Conservation (phyloP, 306 rosid species). For the Begonia fuchsioides region DNA sequence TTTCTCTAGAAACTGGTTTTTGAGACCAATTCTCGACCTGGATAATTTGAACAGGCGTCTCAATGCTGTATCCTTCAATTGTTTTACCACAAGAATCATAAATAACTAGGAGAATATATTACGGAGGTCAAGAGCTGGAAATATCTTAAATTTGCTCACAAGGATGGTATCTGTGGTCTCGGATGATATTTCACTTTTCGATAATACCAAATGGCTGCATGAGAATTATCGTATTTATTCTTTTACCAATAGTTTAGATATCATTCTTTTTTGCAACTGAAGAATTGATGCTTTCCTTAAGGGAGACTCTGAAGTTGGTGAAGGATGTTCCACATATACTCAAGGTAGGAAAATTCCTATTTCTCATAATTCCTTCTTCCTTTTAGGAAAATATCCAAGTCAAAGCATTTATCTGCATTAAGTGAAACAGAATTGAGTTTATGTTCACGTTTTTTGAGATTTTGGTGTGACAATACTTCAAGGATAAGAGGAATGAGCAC, state of each 20-base stretch:
- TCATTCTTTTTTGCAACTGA: slow-evolving; percentile 76
- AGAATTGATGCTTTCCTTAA: slow-evolving; percentile 59
- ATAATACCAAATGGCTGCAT: slow-evolving; percentile 1
- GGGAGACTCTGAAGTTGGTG: slow-evolving; percentile 69
- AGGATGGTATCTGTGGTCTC: too few species aligned
- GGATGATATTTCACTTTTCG: background rate
- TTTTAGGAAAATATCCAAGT: background rate
- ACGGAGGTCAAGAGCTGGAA: too few species aligned
- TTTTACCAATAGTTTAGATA: slow-evolving; percentile 39
- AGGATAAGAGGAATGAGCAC: too few species aligned
- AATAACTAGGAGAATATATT: too few species aligned
- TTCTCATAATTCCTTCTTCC: slow-evolving; percentile 4
- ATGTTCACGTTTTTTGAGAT: too few species aligned
- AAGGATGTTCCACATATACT: slow-evolving; percentile 83
- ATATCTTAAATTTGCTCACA: too few species aligned
- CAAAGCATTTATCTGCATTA: too few species aligned
- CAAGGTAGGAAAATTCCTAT: slow-evolving; percentile 32
- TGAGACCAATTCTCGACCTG: slow-evolving; percentile 90
- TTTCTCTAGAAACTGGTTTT: slow-evolving; percentile 65
- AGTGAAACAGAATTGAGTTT: too few species aligned
- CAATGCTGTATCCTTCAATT: slow-evolving; percentile 66
- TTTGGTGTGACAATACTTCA: too few species aligned
- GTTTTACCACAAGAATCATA: slow-evolving; percentile 1
- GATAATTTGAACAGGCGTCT: slow-evolving; percentile 68
- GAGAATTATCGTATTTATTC: slow-evolving; percentile 14